Evolutionary conservation across 768 basidiomycete genomes (phyloP), one percentile per base, ranked within the genome.

Genomic region (Rhodotorula babjevae): DNA sequence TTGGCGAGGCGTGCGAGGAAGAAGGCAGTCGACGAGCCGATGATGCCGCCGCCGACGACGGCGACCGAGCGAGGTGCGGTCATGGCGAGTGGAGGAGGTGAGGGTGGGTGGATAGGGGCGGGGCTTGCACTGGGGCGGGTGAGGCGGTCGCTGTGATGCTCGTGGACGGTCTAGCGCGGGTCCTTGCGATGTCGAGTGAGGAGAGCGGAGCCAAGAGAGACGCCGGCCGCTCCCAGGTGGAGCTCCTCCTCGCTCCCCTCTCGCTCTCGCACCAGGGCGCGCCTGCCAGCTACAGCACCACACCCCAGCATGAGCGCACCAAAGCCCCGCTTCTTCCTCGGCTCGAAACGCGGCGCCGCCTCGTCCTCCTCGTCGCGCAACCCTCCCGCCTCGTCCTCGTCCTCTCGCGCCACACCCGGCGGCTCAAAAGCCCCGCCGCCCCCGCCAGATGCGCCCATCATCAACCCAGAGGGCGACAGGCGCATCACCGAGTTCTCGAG

Each of bases 31-130:
- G 88, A 89, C 69, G 88, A 87, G 16, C 92, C 92, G 53, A 93
- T 89, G 75, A 93, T 92, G 0, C 92, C 92, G 31, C 88, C 92
- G 40, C 92, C 92, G 71, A 94, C 84, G 71, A 94, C 86, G 44
- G 90, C 85, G 65, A 93, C 87, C 61, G 25, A 19, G 40, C 59
- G 40, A 25, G 58, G 36, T 6, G 36, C 12, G 9, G 18, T n/a
- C 42, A 63, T 63, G 23, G 6, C 31, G 36, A 16, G 33, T 23
- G 1, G 27, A 46, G 36, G 23, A 59, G 57, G 29, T 25, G 33
- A 11, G 56, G 3, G 23, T 31, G 31, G 1, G 50, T 23, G 36
- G 25, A n/a, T 29, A 57, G 29, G 44, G 58, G 14, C 36, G 58
- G 14, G 11, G 40, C n/a, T n/a, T n/a, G n/a, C n/a, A n/a, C 9